A percentile compares a stretch with the other conserved stretches of the same genome.
phyloP scores from a whole-genome alignment of 345 rosid species.

The Populus pruinosa region DNA sequence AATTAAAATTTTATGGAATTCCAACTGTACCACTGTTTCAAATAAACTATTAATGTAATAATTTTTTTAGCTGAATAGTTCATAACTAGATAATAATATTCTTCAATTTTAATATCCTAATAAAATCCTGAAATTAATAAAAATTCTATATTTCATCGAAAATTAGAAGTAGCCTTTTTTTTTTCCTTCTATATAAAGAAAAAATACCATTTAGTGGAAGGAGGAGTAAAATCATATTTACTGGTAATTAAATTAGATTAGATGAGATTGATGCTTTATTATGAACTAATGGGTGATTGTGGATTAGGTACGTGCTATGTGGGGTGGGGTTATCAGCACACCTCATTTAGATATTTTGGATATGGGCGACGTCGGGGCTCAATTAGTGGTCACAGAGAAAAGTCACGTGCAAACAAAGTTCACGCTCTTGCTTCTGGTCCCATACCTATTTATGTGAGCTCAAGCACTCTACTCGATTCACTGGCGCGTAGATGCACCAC shows the following conservation, averaged over 20 bases:
- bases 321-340: not conserved
- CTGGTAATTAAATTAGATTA: not conserved
- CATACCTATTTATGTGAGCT: not conserved
- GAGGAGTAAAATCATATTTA: not conserved
- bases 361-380: not conserved
- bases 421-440: not conserved
- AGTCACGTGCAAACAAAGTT: constrained; percentile 26
- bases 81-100: too few relatives aligned
- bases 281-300: not conserved
- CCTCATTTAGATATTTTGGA: constrained; percentile 8
- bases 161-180: too few relatives aligned
- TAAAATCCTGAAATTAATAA: too few relatives aligned
- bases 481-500: not conserved
- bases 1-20: too few relatives aligned
- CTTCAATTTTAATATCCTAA: too few relatives aligned
- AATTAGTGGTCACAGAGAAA: constrained; percentile 26
- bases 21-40: too few relatives aligned
- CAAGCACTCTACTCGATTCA: not conserved
- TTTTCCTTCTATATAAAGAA: too few relatives aligned
- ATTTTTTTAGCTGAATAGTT: too few relatives aligned
- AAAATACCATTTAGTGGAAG: too few relatives aligned
- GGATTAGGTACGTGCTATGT: not conserved
- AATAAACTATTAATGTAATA: too few relatives aligned
- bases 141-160: too few relatives aligned
- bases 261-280: not conserved